Percentiles rank a stretch among this genome's conserved stretches.
phyloP scores from a whole-genome alignment of 371 early-diverging fungal species.

The Apophysomyces trapeziformis region DNA sequence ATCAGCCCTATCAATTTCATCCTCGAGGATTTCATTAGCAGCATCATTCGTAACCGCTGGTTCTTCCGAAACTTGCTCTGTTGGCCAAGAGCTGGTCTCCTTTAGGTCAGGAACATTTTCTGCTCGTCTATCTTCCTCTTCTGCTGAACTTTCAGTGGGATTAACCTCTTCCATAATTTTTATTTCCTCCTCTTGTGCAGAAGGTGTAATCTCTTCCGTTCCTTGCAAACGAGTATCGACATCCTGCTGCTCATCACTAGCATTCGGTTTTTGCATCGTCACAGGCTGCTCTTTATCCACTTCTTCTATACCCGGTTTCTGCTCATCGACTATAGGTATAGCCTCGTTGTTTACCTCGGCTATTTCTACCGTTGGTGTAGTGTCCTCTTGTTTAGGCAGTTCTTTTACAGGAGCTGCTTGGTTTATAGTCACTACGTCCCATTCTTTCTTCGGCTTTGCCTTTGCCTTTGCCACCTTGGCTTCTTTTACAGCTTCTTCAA shows the following conservation, averaged over 20 bases:
- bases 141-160: neutral
- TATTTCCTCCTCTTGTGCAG: neutral
- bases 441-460: conserved; percentile 15
- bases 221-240: neutral
- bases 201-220: too few relatives aligned
- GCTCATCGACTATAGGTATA: neutral
- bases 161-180: neutral
- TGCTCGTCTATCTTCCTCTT: neutral
- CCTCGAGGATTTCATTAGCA: conserved; percentile 15
- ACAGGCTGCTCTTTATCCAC: neutral
- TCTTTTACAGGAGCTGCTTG: neutral
- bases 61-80: neutral
- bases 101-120: neutral
- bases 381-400: neutral
- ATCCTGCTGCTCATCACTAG: conserved; percentile 1
- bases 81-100: neutral
- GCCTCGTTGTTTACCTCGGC: neutral
- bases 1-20: conserved; percentile 13
- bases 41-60: conserved; percentile 22
- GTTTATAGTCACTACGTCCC: neutral
- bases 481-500: conserved; percentile 40
- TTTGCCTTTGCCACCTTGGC: conserved; percentile 17
- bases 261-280: neutral
- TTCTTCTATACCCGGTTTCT: neutral
- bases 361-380: conserved; percentile 6